phyloP scores from a whole-genome alignment of 257 asterid genomes.

The Nemophila menziesii region DNA sequence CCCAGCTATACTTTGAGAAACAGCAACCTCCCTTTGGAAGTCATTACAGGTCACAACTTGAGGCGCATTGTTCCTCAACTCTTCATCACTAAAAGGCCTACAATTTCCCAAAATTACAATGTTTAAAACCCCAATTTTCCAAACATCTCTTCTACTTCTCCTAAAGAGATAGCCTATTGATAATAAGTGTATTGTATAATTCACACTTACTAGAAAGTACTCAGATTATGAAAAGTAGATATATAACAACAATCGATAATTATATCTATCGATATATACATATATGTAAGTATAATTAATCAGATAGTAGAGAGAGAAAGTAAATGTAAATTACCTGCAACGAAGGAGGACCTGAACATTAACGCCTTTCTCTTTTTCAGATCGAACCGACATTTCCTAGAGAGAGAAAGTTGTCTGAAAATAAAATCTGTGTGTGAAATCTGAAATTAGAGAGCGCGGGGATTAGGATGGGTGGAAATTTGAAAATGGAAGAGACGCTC shows the following conservation, averaged over 20 bases:
- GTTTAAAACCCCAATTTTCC: background rate
- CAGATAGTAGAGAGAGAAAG: background rate
- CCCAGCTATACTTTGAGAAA: slow-evolving; percentile 79
- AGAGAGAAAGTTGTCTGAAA: background rate
- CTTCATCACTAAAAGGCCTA: slow-evolving; percentile 90
- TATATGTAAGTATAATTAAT: too few species aligned
- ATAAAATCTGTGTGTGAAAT: background rate
- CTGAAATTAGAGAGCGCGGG: too few species aligned
- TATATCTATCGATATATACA: too few species aligned
- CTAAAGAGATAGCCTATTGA: background rate
- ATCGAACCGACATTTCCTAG: background rate
- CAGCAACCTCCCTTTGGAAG: slow-evolving; percentile 63
- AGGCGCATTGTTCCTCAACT: slow-evolving; percentile 75
- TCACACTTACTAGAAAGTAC: background rate
- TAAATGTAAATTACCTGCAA: background rate
- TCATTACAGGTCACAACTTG: slow-evolving; percentile 85
- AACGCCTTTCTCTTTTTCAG: background rate
- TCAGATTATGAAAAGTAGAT: too few species aligned
- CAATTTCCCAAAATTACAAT: background rate
- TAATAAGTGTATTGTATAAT: too few species aligned
- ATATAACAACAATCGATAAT: background rate
- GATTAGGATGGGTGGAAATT: too few species aligned
- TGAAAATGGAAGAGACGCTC: background rate
- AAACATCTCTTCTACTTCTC: background rate
- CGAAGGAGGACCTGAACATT: background rate